phyloP scores from a whole-genome alignment of 768 basidiomycete species.

The Suillus alpinus region DNA sequence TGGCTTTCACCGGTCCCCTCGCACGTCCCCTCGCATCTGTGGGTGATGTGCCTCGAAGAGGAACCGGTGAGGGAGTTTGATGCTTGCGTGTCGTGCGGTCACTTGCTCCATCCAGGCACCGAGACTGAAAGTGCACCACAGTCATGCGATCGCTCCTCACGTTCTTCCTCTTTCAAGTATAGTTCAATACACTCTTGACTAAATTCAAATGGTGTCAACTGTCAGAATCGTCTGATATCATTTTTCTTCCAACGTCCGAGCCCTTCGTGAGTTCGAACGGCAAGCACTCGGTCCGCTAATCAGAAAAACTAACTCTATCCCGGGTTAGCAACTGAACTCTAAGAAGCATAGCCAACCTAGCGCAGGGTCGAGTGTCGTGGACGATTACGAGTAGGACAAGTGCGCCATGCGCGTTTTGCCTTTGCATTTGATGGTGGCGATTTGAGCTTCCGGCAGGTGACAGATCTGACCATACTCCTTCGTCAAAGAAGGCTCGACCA shows the following conservation, averaged over 20 bases:
- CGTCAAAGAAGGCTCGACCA: background rate
- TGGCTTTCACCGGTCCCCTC: background rate
- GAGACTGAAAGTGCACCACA: background rate
- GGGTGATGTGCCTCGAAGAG: background rate
- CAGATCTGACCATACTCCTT: background rate
- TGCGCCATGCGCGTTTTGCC: background rate
- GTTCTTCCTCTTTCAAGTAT: background rate
- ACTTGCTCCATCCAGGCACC: conserved; percentile 4
- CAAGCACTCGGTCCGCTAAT: background rate
- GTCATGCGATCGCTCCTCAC: background rate
- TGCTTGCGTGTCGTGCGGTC: background rate
- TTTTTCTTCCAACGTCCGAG: background rate
- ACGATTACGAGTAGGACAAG: background rate
- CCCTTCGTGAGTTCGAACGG: background rate
- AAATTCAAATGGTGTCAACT: background rate
- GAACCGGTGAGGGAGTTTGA: background rate
- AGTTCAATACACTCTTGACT: background rate
- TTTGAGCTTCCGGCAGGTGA: background rate
- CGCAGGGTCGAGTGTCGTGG: background rate
- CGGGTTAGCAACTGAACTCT: background rate
- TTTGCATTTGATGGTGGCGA: background rate
- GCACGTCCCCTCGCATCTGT: background rate
- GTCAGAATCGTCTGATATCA: background rate
- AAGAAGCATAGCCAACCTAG: background rate
- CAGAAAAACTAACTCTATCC: background rate